Evolutionary conservation across 2,329 filamentous ascomycete genomes (phyloP), one percentile per base, ranked within the genome.

Genomic region (Claviceps fusiformis): DNA sequence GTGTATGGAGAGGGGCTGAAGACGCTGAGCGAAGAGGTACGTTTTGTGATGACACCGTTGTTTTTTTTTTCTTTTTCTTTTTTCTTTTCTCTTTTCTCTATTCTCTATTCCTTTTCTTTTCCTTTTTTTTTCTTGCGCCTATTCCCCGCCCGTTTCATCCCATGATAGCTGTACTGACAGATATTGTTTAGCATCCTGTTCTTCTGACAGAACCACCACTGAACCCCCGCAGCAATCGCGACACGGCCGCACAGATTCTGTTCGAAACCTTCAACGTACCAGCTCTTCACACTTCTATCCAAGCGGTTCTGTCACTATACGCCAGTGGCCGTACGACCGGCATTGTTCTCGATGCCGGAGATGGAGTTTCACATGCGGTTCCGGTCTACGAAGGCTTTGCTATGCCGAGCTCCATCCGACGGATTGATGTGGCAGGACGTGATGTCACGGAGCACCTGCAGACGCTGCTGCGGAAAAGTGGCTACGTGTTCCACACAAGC

Each of bases 261-360:
- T 98, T 98, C 72, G 93, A 98, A 74, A 95, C 92, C 2, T 97
- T 97, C 78, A 97, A 97, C 68, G 92, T 97, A 11, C 93, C 93
- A 13, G 93, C 93, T 4, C 78, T 97, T 49, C 95, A 96, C 74
- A 95, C 89, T 55, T 96, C 91, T 2, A 95, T 98, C 62, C 93
- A 98, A 75, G 93, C 93, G 1, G 91, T 97, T 24, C 81, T 98
- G 55, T 96, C 92, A 50, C 76, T 98, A 58, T 98, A 98, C 72
- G 92, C 93, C 55, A 95, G 89, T 55, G 93, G 93, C 27, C 86
- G 93, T 62, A 97, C 93, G 29, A 97, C 93, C 4, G 93, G 93
- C 63, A 90, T 97, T 59, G 93, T 98, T 13, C 80, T 98, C 50
- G 93, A 98, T 70, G 86, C 90, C 19, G 93, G 93, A 55, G 93